Base-by-base conservation (phyloP, 441 rosid species). In the Pelargonium australe region DNA sequence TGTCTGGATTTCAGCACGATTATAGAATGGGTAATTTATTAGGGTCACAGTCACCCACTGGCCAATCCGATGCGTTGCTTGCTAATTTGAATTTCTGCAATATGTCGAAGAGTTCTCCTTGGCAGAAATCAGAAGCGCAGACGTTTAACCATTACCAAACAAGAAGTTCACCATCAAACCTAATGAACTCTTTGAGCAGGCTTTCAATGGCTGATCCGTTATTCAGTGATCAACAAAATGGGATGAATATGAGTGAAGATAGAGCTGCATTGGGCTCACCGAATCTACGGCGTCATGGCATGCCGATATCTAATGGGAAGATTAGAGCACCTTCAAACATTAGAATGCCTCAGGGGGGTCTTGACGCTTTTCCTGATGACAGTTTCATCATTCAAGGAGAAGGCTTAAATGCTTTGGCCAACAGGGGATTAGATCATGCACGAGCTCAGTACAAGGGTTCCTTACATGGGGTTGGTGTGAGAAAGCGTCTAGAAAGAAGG, bases 381-480 rank as follows among this genome's bases (percentile, higher is more conserved):
- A 69, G 78, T 66, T 75, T 79, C 70, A 75, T 80, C 57, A 25
- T 71, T 60, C 74, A 72, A 63, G 70, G 78, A 31, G 70, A 72
- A 47, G 68, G 67, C 65, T 68, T 77, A 25, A 70, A 67, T 70
- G 68, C 67, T 57, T 14, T 43, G 45, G 19, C 17, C 20, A 73
- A 74, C 67, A 76, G 65, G 49, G 67, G 77, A 68, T 9, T 73
- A 47, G 69, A 55, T 77, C 64, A 65, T 45, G 61, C 69, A 51
- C 49, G 66, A 43, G 62, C 57, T 75, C 68, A 14, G 19, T 64
- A 71, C 63, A 76, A 64, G 37, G 63, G 51, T 40, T 31, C 53
- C n/a, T 37, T 8, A 3, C 66, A 64, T n/a, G 79, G 47, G 44
- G 14, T 67, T 49, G 70, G 64, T 62, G 20, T 13, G 23, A 73